phyloP scores from a whole-genome alignment of 108 stramenopile genomes.

The Pseudonitzschia delicatissima region DNA sequence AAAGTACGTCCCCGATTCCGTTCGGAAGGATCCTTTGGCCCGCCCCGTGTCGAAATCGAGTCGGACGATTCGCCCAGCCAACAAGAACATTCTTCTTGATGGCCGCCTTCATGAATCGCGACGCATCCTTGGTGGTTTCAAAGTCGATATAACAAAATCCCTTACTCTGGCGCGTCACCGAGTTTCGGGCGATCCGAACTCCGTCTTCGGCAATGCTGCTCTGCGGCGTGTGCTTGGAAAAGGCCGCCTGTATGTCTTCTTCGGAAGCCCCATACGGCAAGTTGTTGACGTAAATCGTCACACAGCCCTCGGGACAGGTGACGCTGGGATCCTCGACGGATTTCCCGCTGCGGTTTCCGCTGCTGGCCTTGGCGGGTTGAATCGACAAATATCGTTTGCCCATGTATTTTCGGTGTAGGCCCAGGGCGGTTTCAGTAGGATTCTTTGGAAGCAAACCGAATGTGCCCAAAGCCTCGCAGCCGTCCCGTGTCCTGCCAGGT shows the following conservation, averaged over 20 bases:
- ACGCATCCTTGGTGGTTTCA: constrained; percentile 57
- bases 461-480: constrained; percentile 92
- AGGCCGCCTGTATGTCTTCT: constrained; percentile 59
- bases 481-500: constrained; percentile 93
- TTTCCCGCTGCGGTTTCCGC: not conserved
- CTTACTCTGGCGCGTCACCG: constrained; percentile 54
- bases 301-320: constrained; percentile 45
- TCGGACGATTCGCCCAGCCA: constrained; percentile 46
- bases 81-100: constrained; percentile 30
- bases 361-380: constrained; percentile 37
- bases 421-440: constrained; percentile 57
- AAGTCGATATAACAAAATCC: constrained; percentile 83
- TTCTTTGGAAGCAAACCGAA: constrained; percentile 64
- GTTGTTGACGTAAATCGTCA: constrained; percentile 87
- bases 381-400: constrained; percentile 82
- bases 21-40: constrained; percentile 68
- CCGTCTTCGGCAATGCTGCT: constrained; percentile 40
- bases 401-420: constrained; percentile 67
- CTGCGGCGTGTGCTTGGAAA: constrained; percentile 22
- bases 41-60: constrained; percentile 80
- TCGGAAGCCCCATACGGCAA: constrained; percentile 88
- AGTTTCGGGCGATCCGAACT: constrained; percentile 73
- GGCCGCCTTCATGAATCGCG: constrained; percentile 47
- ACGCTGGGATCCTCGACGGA: constrained; percentile 16
- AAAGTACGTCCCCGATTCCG: constrained; percentile 59